Base-by-base conservation (phyloP, 352 stramenopile species). In the Phytopythium mirpurense region DNA sequence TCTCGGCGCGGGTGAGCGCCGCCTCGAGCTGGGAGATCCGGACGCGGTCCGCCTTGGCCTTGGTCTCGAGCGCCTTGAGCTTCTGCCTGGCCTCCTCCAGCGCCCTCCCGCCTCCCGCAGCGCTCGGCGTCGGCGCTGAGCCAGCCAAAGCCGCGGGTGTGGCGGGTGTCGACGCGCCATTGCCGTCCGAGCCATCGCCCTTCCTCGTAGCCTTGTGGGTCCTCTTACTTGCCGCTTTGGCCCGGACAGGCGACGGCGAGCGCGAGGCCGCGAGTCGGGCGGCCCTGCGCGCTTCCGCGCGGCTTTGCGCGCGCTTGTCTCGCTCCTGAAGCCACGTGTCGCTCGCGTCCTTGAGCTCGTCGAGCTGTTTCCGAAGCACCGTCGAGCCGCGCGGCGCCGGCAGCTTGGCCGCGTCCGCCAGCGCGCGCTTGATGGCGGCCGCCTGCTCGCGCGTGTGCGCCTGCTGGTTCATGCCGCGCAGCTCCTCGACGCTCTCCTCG, bases 1-100 rank as follows among this genome's bases (percentile, higher is more conserved):
- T 65, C 56, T 89, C 77, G 1, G 72, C 72, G 37, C 90, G 90
- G 12, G 59, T 26, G 2, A 91, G 51, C 2, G 78, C 71, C 1
- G 64, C 65, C 57, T 93, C 83, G 16, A 93, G 76, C 38, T 93
- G 83, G 9, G 75, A 82, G 60, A 93, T 88, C 60, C 81, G 84
- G 3, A 90, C 72, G 2, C 66, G 63, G 53, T 93, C 82, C 0
- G 65, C 74, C 59, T 90, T 93, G 21, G 66, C 64, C 36, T 84
- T 84, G 23, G 62, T 51, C 56, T 93, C 82, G 6, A 90, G 46
- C 3, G 70, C 58, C 42, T 86, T 87, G n/a, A 93, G 62, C 54
- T 88, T 93, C 38, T 90, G 78, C 50, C 85, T 86, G 40, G 65
- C 61, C 23, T 93, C 82, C 21, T 90, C 76, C 16, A 79, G 19